Percentiles rank a stretch among this genome's conserved stretches.
Evolutionary conservation across 208 protist species (phyloP).

Genomic region (Leptomonas seymouri): DNA sequence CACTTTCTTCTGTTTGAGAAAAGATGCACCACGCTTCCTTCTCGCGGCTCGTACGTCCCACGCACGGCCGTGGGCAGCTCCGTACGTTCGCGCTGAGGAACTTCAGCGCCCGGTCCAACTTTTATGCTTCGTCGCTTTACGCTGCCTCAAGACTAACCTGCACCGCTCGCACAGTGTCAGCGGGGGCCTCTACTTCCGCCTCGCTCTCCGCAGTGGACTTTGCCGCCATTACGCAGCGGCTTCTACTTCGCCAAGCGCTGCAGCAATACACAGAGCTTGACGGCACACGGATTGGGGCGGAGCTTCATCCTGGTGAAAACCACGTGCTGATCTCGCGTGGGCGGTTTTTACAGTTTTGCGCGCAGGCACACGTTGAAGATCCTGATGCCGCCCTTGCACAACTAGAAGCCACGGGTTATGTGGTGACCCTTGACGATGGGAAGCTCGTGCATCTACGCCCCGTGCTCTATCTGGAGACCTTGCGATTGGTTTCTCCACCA

Average conservation of each 20-base stretch:
- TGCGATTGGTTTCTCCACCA: slow-evolving; percentile 9
- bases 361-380: slow-evolving; percentile 52
- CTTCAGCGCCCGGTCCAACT: background rate
- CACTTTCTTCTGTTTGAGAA: no score
- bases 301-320: slow-evolving; percentile 17
- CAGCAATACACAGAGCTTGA: slow-evolving; percentile 48
- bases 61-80: background rate
- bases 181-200: background rate
- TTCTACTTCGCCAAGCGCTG: slow-evolving; percentile 60
- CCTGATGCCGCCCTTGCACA: slow-evolving; percentile 40
- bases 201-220: slow-evolving; percentile 35
- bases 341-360: slow-evolving; percentile 61
- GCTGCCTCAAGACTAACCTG: background rate
- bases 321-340: slow-evolving; percentile 56
- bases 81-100: background rate
- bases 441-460: slow-evolving; percentile 63
- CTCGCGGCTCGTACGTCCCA: no score
- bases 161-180: background rate
- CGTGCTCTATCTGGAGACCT: slow-evolving; percentile 52
- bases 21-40: no score
- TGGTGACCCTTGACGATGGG: slow-evolving; percentile 59
- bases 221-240: slow-evolving; percentile 44
- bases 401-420: slow-evolving; percentile 51
- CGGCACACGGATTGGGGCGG: slow-evolving; percentile 20
- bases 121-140: background rate